Percentiles rank a stretch among this genome's conserved stretches.
Evolutionary conservation across 768 basidiomycete species (phyloP).

Genomic region (Kwoniella newhampshirensis): DNA sequence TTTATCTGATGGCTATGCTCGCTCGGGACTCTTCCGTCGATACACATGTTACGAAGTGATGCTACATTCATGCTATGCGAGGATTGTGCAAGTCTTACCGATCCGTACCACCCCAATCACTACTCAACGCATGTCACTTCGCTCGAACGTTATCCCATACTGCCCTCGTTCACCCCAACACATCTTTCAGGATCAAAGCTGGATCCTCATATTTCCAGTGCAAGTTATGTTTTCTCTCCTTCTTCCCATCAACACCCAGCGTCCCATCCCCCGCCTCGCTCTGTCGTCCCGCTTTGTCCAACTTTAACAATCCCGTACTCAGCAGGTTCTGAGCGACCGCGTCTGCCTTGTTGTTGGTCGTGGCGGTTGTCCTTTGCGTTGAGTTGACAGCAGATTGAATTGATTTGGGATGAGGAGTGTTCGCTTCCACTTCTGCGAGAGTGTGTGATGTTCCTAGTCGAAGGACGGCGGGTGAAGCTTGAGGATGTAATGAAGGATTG

Average conservation of each 20-base stretch:
- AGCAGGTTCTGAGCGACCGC: conserved; percentile 13
- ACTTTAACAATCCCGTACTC: conserved; percentile 26
- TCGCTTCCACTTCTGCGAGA: conserved; percentile 16
- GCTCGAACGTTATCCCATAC: too few species aligned
- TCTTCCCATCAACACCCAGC: conserved; percentile 31
- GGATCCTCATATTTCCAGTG: conserved; percentile 52
- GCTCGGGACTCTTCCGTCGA: too few species aligned
- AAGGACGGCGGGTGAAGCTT: conserved; percentile 33
- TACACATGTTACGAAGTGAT: too few species aligned
- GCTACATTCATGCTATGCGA: too few species aligned
- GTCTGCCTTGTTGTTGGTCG: conserved; percentile 4
- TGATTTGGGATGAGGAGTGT: neutral
- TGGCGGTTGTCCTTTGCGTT: neutral
- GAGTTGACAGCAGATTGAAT: conserved; percentile 1
- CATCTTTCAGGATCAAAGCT: conserved; percentile 43
- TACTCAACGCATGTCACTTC: too few species aligned
- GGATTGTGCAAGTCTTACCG: too few species aligned
- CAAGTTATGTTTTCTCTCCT: conserved; percentile 43
- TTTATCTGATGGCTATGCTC: too few species aligned
- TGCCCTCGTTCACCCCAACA: conserved; percentile 40
- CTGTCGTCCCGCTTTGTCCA: conserved; percentile 38
- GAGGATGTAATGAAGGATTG: conserved; percentile 31
- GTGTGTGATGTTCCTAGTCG: conserved; percentile 25
- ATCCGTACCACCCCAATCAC: too few species aligned
- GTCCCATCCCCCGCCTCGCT: conserved; percentile 24